phyloP scores from a whole-genome alignment of 768 basidiomycete species.

The Boletus vermiculosoides region DNA sequence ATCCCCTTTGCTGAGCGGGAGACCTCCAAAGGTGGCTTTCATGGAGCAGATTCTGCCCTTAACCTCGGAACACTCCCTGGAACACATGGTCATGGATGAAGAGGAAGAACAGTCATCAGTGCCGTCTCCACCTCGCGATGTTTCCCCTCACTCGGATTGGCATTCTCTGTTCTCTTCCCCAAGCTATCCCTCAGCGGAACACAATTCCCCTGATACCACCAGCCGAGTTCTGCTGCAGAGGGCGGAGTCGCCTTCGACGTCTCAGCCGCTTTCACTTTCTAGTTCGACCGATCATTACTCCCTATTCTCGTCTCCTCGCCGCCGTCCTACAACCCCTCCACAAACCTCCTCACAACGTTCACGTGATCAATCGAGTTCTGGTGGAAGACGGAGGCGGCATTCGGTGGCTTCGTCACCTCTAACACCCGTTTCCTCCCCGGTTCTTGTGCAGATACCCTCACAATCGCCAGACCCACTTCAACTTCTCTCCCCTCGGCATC shows the following conservation, averaged over 20 bases:
- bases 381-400: not conserved
- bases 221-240: not conserved
- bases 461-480: slow-evolving; percentile 27
- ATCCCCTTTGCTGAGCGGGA: not conserved
- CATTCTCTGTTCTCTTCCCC: slow-evolving; percentile 25
- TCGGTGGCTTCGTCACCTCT: slow-evolving; percentile 19
- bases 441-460: slow-evolving; percentile 1
- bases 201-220: not conserved
- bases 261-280: slow-evolving; percentile 9
- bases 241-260: not conserved
- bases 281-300: slow-evolving; percentile 12
- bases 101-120: not conserved
- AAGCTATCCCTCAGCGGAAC: not conserved
- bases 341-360: slow-evolving; percentile 16
- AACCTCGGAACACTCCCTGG: not conserved
- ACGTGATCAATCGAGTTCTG: slow-evolving; percentile 1
- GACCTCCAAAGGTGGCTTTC: not conserved
- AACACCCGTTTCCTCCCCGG: slow-evolving; percentile 20
- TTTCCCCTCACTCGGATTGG: slow-evolving; percentile 10
- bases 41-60: not conserved
- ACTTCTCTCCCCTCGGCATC: slow-evolving; percentile 8
- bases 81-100: not conserved
- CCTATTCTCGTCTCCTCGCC: slow-evolving; percentile 16
- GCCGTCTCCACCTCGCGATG: not conserved
- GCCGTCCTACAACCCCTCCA: slow-evolving; percentile 17